Evolutionary conservation across 768 basidiomycete species (phyloP).

Genomic region (Pisolithus marmoratus): DNA sequence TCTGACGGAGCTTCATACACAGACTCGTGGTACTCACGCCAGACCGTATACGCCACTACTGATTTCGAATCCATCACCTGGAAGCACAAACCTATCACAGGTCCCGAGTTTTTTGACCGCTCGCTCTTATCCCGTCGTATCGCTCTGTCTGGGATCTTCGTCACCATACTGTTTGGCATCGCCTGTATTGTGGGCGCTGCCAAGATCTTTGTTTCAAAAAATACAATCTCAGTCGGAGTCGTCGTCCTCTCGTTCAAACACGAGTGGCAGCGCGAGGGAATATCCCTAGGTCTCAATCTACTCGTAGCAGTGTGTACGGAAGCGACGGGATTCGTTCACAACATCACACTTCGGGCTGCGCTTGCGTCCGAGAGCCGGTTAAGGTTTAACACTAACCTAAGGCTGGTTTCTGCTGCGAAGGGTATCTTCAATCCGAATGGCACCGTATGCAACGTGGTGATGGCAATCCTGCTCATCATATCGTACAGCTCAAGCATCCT

Average conservation of each 20-base stretch:
- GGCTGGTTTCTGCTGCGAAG: conserved; percentile 18
- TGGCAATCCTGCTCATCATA: conserved; percentile 24
- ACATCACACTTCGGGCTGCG: conserved; percentile 22
- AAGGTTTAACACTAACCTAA: conserved; percentile 25
- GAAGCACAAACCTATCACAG: conserved; percentile 15
- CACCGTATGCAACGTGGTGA: conserved; percentile 13
- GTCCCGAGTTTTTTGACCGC: conserved; percentile 24
- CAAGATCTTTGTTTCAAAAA: conserved; percentile 18
- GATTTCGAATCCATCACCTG: conserved; percentile 20
- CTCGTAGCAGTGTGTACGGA: conserved; percentile 25
- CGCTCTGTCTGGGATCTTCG: conserved; percentile 19
- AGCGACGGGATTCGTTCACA: conserved; percentile 24
- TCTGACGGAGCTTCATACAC: neutral
- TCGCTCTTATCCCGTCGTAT: conserved; percentile 19
- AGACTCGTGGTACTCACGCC: neutral
- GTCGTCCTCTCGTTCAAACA: conserved; percentile 14
- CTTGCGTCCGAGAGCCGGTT: conserved; percentile 20
- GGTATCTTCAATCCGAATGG: conserved; percentile 20
- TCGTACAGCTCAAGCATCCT: conserved; percentile 26
- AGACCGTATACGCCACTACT: conserved; percentile 6
- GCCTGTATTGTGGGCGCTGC: conserved; percentile 19
- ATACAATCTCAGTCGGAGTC: conserved; percentile 19
- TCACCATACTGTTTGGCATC: conserved; percentile 16
- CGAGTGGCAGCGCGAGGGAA: conserved; percentile 12
- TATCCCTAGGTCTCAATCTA: conserved; percentile 22